phyloP scores from a whole-genome alignment of 2,329 filamentous ascomycete genomes.

The Fusarium sulawesiense region DNA sequence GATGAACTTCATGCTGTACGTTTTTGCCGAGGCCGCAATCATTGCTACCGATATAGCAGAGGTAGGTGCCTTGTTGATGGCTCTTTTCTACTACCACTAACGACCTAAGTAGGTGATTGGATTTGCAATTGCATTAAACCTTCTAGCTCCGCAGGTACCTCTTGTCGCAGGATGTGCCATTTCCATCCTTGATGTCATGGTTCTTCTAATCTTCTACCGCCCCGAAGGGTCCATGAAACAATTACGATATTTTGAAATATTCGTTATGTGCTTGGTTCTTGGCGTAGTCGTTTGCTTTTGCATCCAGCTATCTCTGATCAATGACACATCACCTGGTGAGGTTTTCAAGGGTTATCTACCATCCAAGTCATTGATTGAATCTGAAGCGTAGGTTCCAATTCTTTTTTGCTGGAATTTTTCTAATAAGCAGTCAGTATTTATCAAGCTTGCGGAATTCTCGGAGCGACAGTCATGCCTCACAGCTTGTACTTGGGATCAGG shows the following conservation, averaged over 20 bases:
- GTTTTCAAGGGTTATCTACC: constrained; percentile 75
- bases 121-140: constrained; percentile 75
- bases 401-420: not conserved
- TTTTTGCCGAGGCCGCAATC: constrained; percentile 73
- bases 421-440: constrained; percentile 59
- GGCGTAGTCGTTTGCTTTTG: constrained; percentile 78
- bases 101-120: constrained; percentile 67
- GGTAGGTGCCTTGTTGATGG: constrained; percentile 15
- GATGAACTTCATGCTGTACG: constrained; percentile 71
- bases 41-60: constrained; percentile 79
- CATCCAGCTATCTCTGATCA: constrained; percentile 73
- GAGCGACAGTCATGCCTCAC: constrained; percentile 80
- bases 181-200: constrained; percentile 74
- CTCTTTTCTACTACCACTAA: not conserved
- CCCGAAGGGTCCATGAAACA: constrained; percentile 69
- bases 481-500: constrained; percentile 76
- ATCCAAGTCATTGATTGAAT: constrained; percentile 67
- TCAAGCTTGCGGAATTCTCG: constrained; percentile 80
- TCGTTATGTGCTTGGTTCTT: constrained; percentile 72
- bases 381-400: constrained; percentile 58
- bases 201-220: constrained; percentile 74
- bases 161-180: constrained; percentile 76
- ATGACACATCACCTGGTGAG: constrained; percentile 64
- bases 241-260: constrained; percentile 71
- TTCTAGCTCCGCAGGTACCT: constrained; percentile 71